A percentile compares a stretch with the other conserved stretches of the same genome.
phyloP scores from a whole-genome alignment of 2,329 filamentous ascomycete genomes.

The Fusarium fracticaudum region DNA sequence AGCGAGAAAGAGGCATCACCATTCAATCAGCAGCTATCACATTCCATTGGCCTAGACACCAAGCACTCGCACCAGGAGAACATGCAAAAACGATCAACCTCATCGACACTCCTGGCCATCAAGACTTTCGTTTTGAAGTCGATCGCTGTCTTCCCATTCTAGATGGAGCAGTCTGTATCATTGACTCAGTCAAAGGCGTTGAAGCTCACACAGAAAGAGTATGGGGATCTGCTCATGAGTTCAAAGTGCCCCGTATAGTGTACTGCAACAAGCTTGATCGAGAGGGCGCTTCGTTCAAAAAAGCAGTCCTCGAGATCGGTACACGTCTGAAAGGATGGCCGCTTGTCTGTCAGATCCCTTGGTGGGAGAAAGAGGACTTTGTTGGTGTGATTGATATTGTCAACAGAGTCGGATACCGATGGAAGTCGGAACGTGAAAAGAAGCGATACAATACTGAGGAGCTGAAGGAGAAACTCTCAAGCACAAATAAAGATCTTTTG shows the following conservation, averaged over 20 bases:
- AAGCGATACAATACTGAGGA: conserved; percentile 47
- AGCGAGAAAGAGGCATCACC: conserved; percentile 91
- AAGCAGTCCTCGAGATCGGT: conserved; percentile 87
- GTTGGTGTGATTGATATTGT: conserved; percentile 87
- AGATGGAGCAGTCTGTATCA: conserved; percentile 90
- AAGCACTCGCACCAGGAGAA: conserved; percentile 52
- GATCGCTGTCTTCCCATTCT: conserved; percentile 87
- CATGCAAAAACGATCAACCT: conserved; percentile 80
- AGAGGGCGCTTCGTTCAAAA: conserved; percentile 79
- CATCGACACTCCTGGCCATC: conserved; percentile 93
- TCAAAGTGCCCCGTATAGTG: conserved; percentile 82
- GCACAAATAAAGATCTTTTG: conserved; percentile 61
- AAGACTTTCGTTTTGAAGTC: conserved; percentile 97
- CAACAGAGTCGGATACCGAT: conserved; percentile 77
- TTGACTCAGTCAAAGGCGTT: conserved; percentile 91
- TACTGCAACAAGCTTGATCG: conserved; percentile 84
- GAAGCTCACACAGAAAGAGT: conserved; percentile 98
- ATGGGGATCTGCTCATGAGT: conserved; percentile 88
- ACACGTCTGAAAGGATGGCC: conserved; percentile 84
- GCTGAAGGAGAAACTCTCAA: conserved; percentile 52
- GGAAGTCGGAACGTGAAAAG: conserved; percentile 61
- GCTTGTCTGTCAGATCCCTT: conserved; percentile 92
- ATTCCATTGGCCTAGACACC: conserved; percentile 84
- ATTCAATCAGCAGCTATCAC: conserved; percentile 98
- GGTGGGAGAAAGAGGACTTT: conserved; percentile 86